phyloP scores from a whole-genome alignment of 2,329 filamentous ascomycete species.

The Helotiales sp. region DNA sequence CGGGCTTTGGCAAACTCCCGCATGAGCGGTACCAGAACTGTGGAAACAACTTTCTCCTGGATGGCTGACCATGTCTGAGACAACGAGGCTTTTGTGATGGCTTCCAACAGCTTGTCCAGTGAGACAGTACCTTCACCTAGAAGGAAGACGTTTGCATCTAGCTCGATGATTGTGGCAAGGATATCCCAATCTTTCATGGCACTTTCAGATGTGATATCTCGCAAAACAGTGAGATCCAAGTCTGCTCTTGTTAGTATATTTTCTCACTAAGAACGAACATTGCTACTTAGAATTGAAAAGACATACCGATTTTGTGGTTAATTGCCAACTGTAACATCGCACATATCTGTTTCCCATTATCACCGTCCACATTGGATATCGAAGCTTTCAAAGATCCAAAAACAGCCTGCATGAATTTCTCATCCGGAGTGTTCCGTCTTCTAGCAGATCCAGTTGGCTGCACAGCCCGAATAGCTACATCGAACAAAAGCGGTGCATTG shows the following conservation, averaged over 20 bases:
- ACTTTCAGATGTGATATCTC: constrained; percentile 41
- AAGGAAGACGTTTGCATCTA: constrained; percentile 53
- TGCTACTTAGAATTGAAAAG: too few species aligned
- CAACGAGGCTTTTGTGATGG: constrained; percentile 39
- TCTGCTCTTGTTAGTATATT: not conserved
- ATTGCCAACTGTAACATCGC: constrained; percentile 46
- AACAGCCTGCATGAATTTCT: constrained; percentile 54
- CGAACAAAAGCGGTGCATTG: constrained; percentile 51
- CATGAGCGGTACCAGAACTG: constrained; percentile 48
- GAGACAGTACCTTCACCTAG: constrained; percentile 40
- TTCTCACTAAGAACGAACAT: not conserved
- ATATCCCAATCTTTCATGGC: constrained; percentile 45
- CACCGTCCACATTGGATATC: constrained; percentile 30
- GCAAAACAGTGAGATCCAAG: constrained; percentile 44
- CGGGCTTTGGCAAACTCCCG: constrained; percentile 48
- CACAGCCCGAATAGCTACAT: constrained; percentile 52
- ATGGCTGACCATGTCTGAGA: constrained; percentile 30
- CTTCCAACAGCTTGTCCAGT: constrained; percentile 42
- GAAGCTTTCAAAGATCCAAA: constrained; percentile 45
- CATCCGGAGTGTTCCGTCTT: constrained; percentile 51
- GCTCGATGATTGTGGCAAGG: constrained; percentile 49
- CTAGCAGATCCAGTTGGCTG: constrained; percentile 50
- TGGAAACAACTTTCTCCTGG: constrained; percentile 41
- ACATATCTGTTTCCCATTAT: constrained; percentile 37
- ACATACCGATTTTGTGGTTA: constrained; percentile 40